These are phyloP conservation scores for Trypanosoma grayi DNA, from an alignment of 208 protist species.

Conservation along the genomic window DNA sequence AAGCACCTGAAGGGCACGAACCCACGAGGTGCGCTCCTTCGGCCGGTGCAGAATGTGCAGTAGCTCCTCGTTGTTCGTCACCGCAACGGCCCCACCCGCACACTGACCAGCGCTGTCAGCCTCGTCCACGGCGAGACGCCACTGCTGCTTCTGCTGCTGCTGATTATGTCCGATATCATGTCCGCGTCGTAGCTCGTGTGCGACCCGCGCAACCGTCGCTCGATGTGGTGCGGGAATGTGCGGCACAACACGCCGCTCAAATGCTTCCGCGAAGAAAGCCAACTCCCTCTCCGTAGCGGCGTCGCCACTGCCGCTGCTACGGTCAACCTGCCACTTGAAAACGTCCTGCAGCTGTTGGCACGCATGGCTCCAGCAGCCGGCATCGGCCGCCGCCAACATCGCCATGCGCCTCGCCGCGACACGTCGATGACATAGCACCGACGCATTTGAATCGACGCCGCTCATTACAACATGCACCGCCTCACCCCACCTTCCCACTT, in stretches of 20 bases:
- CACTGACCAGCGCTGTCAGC: background rate
- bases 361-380: slow-evolving; percentile 4
- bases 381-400: slow-evolving; percentile 7
- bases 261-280: background rate
- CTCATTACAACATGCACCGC: slow-evolving; percentile 1
- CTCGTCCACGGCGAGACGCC: no score
- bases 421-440: background rate
- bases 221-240: slow-evolving; percentile 2
- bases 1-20: slow-evolving; percentile 9
- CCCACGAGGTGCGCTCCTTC: slow-evolving; percentile 22
- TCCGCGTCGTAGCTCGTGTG: background rate
- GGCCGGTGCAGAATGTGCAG: slow-evolving; percentile 14
- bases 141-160: no score
- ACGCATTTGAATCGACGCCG: no score
- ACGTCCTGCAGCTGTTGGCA: slow-evolving; percentile 4
- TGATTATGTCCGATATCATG: background rate
- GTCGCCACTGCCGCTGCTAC: no score
- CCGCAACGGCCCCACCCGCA: background rate
- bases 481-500: slow-evolving; percentile 14
- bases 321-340: no score
- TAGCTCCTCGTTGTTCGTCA: slow-evolving; percentile 26
- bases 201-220: background rate
- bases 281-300: no score
- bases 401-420: slow-evolving; percentile 13
- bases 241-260: background rate